Conservation (phyloP, 208 protist species). For the Vickermania ingenoplastis region DNA sequence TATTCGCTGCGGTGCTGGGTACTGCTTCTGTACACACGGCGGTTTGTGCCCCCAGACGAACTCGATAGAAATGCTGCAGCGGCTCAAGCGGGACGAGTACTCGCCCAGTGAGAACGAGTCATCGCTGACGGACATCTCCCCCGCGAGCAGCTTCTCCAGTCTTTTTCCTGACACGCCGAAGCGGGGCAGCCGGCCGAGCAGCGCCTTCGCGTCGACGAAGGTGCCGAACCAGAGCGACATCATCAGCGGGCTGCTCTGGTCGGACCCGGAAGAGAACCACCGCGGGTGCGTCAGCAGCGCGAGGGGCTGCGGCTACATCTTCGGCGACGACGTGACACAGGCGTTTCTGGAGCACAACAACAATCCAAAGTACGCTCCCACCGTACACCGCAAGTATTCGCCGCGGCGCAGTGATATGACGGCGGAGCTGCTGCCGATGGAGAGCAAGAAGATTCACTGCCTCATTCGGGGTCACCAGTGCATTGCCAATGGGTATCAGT, state of each 20-base stretch:
- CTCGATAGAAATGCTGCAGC: slow-evolving; percentile 29
- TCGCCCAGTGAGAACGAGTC: slow-evolving; percentile 15
- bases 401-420: background rate
- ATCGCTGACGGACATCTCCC: slow-evolving; percentile 11
- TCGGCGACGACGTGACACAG: slow-evolving; percentile 60
- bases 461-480: slow-evolving; percentile 91
- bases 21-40: slow-evolving; percentile 81
- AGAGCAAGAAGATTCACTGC: slow-evolving; percentile 76
- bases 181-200: slow-evolving; percentile 4
- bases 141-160: background rate
- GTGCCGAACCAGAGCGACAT: slow-evolving; percentile 83
- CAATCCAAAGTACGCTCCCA: slow-evolving; percentile 21
- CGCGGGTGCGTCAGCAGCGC: slow-evolving; percentile 42
- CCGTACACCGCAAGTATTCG: slow-evolving; percentile 8
- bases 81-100: slow-evolving; percentile 55
- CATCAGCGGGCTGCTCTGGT: slow-evolving; percentile 99
- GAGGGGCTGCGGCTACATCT: slow-evolving; percentile 65
- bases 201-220: background rate
- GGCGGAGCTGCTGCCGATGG: slow-evolving; percentile 6
- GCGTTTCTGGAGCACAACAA: slow-evolving; percentile 61
- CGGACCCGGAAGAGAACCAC: slow-evolving; percentile 93
- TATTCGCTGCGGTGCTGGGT: slow-evolving; percentile 49
- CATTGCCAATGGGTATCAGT: slow-evolving; percentile 79
- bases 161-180: slow-evolving; percentile 8
- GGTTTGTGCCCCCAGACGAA: slow-evolving; percentile 61